phyloP scores from a whole-genome alignment of 202 grass and related monocot species.

The Hordeum pubiflorum region DNA sequence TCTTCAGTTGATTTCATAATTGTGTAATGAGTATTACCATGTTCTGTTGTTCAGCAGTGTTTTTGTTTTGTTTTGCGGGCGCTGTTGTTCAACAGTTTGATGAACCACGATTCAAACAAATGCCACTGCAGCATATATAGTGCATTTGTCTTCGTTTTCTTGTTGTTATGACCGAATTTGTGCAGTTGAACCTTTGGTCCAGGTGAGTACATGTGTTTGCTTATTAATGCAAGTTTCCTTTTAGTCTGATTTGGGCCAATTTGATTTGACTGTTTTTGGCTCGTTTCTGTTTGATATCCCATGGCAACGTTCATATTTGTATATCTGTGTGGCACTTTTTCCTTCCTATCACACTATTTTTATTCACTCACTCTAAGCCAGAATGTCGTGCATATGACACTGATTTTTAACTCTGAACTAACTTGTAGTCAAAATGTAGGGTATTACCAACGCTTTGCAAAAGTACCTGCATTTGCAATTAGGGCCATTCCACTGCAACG shows the following conservation, averaged over 20 bases:
- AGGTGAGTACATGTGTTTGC: background rate
- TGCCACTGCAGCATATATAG: background rate
- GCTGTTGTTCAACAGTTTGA: background rate
- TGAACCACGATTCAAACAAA: background rate
- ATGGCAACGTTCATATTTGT: background rate
- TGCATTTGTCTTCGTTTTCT: background rate
- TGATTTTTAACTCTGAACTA: no score
- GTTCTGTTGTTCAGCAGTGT: background rate
- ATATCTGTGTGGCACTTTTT: background rate
- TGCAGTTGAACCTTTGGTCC: background rate
- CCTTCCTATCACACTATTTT: background rate
- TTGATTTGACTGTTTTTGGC: background rate
- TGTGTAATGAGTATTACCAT: background rate
- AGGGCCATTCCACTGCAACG: no score
- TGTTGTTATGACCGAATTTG: background rate
- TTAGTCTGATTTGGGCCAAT: background rate
- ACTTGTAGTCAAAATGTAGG: background rate
- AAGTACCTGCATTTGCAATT: no score
- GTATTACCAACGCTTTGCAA: background rate
- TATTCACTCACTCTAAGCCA: no score
- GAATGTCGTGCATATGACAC: no score
- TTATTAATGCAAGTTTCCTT: background rate
- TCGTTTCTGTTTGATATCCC: background rate
- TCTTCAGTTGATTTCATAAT: background rate
- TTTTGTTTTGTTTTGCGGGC: background rate